Conservation (phyloP, 371 early-diverging fungal genomes). For the Phascolomyces articulosus region DNA sequence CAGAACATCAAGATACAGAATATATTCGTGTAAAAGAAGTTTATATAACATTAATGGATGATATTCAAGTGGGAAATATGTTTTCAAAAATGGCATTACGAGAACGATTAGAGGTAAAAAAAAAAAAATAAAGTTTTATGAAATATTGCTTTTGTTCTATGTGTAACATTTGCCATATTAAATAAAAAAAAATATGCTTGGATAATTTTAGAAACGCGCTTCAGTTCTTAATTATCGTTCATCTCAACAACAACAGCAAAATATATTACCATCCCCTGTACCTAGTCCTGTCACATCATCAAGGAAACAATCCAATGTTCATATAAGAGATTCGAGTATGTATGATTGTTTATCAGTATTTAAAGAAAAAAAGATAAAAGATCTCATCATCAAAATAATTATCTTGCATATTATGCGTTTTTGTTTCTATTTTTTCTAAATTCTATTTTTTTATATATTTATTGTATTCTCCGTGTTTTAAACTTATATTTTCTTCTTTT, state of each 20-base stretch:
- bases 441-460: neutral
- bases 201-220: conserved; percentile 15
- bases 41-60: conserved; percentile 48
- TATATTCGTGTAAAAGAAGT: conserved; percentile 60
- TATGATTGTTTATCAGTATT: neutral
- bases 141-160: neutral
- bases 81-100: conserved; percentile 49
- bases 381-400: no score
- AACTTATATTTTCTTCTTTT: neutral
- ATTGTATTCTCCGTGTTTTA: neutral
- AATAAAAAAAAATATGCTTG: neutral
- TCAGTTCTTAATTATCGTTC: conserved; percentile 3
- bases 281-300: conserved; percentile 13
- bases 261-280: conserved; percentile 4
- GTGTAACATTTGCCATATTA: neutral
- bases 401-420: neutral
- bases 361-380: no score
- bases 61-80: conserved; percentile 44
- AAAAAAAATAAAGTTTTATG: no score
- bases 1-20: conserved; percentile 52
- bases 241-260: neutral
- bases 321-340: conserved; percentile 2
- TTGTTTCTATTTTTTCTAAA: neutral
- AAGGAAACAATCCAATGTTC: conserved; percentile 6
- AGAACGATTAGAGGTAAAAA: conserved; percentile 34